Base-by-base conservation (phyloP, 2,329 filamentous ascomycete species). In the Ascochyta rabiei region DNA sequence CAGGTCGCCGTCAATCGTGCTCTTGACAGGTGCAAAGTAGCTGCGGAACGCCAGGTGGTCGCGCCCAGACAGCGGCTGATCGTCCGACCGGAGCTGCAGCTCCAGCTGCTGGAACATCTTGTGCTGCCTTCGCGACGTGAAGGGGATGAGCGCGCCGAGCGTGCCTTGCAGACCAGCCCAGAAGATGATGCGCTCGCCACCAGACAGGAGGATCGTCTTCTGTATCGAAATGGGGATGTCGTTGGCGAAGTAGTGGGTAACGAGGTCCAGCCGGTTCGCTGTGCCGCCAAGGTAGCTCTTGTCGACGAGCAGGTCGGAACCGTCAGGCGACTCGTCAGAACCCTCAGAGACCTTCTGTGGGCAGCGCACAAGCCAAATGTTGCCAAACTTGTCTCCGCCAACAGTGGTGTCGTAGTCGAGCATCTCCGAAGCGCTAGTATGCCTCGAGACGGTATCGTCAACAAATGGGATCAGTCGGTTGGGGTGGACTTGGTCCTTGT, bases 21-120 rank as follows among this genome's bases (percentile, higher is more conserved):
- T 93, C 82, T 99, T 99, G 37, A 96, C 91, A 0, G 95, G 96
- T 6, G 91, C 91, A 74, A 98, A 99, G 77, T 98, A 99, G 61
- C 92, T 88, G 60, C 96, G 85, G 75, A 96, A 99, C 69, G 96
- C 96, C 40, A 99, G 81, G 76, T 99, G 95, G 74, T 99, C 96
- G 62, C 96, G 85, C 37, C 95, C 96, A 18, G 91, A 90, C 41
- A 99, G 79, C 7, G 93, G 93, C 31, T 93, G 84, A 69, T 96
- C 93, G 16, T 71, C 67, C 12, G 84, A 86, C 42, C 93, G 85
- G 73, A 99, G 82, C 70, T 96, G 90, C 70, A 89, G 87, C 77
- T 99, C 95, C 21, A 99, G 82, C 57, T 86, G 91, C 75, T 97
- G 93, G 84, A 99, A 99, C 78, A 99, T 98, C 75, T 98, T 95